Base-by-base conservation (phyloP, 1,284 basidiomycete genomes). In the Cryptococcus sp. region DNA sequence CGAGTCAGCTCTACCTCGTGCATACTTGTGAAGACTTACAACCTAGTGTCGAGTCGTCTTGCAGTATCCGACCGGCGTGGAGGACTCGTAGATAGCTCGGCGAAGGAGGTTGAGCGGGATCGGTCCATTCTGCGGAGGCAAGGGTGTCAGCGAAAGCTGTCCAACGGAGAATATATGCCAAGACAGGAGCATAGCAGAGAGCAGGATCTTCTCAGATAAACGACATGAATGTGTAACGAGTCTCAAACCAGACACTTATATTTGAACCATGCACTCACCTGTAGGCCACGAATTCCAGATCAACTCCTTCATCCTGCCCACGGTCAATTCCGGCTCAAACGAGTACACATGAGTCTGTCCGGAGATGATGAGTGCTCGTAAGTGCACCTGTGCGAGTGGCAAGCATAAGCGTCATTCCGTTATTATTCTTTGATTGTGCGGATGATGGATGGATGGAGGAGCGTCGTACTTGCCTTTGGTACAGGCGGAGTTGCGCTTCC, bases 211-310 rank as follows among this genome's bases (percentile, higher is more conserved):
- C 10, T 8, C 8, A 8, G 30, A 10, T 10, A 10, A 13, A 35
- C 13, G 30, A 35, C 30, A 35, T 35, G 30, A 8, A 13, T 10
- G 2, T 4, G 7, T 2, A 10, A 35, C 30, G 13, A 35, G 8
- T 8, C 30, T 10, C 2, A 8, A 8, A 5, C 30, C 30, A 3
- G 5, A 8, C 7, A 35, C 5, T 10, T 35, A 8, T 3, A 35
- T 10, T 3, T 13, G 30, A 8, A 35, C 30, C 30, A 8, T 8
- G 35, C 15, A 79, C 84, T 76, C 70, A 88, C 89, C 88, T 65
- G 81, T 80, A 35, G 89, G 88, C 90, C 90, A 92, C 50, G 85
- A 84, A 78, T 86, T 88, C 89, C 89, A 91, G 47, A 88, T 84
- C 50, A 91, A 81, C 78, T 92, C 90, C 78, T 92, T 92, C 56